phyloP scores from a whole-genome alignment of 139 green algal species.

The Penium margaritaceum region DNA sequence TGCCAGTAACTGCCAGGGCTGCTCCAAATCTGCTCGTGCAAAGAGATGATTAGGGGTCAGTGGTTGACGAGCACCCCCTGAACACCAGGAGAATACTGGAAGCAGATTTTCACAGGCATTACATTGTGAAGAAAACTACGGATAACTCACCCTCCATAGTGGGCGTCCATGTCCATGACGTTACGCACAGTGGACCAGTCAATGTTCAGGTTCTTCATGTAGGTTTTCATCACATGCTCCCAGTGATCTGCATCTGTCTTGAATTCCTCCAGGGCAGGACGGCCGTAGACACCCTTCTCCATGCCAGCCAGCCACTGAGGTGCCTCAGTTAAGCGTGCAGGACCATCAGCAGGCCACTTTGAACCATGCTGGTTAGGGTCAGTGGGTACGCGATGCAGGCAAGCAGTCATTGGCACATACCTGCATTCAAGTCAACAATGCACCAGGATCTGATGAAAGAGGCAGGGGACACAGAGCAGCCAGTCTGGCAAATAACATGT shows the following conservation, averaged over 20 bases:
- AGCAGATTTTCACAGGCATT: too few relatives aligned
- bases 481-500: too few relatives aligned
- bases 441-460: too few relatives aligned
- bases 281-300: conserved; percentile 16
- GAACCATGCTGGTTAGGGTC: neutral
- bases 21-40: conserved; percentile 36
- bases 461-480: too few relatives aligned
- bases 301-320: conserved; percentile 13
- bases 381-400: conserved; percentile 17
- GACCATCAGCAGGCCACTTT: conserved; percentile 15
- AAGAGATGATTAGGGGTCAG: too few relatives aligned
- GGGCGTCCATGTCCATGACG: conserved; percentile 35
- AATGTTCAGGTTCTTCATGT: conserved; percentile 15
- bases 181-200: conserved; percentile 21
- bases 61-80: too few relatives aligned
- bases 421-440: too few relatives aligned
- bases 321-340: neutral
- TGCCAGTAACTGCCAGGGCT: conserved; percentile 9
- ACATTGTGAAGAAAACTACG: too few relatives aligned
- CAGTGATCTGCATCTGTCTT: conserved; percentile 9
- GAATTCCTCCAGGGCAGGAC: conserved; percentile 17
- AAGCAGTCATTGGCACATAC: conserved; percentile 21
- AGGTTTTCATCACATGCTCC: conserved; percentile 7
- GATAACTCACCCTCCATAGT: conserved; percentile 35
- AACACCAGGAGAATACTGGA: too few relatives aligned